These are phyloP conservation scores for Moesziomyces sp. DNA, from an alignment of 1,284 basidiomycete species.

Conservation along the genomic window DNA sequence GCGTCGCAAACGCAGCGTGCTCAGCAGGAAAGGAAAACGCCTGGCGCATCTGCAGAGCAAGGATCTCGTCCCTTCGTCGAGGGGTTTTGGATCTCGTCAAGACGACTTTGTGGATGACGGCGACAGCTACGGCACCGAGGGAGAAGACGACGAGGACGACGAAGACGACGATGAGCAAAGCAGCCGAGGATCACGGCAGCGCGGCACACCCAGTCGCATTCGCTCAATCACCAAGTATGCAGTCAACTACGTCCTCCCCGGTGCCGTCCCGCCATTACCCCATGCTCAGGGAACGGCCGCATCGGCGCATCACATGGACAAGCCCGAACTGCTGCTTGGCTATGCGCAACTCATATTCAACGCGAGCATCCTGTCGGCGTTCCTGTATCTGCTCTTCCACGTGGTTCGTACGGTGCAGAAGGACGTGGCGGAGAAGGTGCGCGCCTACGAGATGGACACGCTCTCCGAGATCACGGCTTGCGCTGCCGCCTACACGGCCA, in stretches of 20 bases:
- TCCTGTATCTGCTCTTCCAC: slow-evolving; percentile 84
- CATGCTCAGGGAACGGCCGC: slow-evolving; percentile 11
- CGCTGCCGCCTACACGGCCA: slow-evolving; percentile 47
- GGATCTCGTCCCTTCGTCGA: slow-evolving; percentile 22
- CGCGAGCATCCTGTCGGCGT: slow-evolving; percentile 82
- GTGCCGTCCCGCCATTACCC: slow-evolving; percentile 20
- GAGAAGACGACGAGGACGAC: slow-evolving; percentile 17
- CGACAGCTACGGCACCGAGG: slow-evolving; percentile 24
- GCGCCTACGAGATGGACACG: slow-evolving; percentile 80
- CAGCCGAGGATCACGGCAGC: neutral
- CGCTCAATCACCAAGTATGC: slow-evolving; percentile 51
- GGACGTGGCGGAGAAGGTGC: slow-evolving; percentile 88
- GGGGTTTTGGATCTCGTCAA: neutral
- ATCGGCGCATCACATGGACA: slow-evolving; percentile 34
- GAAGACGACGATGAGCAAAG: slow-evolving; percentile 2
- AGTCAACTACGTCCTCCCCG: slow-evolving; percentile 49
- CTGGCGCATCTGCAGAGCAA: slow-evolving; percentile 44
- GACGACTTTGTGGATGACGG: slow-evolving; percentile 4
- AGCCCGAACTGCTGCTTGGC: slow-evolving; percentile 54
- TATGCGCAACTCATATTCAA: slow-evolving; percentile 91
- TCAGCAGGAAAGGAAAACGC: slow-evolving; percentile 47
- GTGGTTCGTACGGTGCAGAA: slow-evolving; percentile 88
- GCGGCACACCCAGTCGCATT: slow-evolving; percentile 33
- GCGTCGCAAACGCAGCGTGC: slow-evolving; percentile 35
- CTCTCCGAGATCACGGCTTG: slow-evolving; percentile 60